phyloP scores from a whole-genome alignment of 2,329 filamentous ascomycete genomes.

The Orbilia oligospora region DNA sequence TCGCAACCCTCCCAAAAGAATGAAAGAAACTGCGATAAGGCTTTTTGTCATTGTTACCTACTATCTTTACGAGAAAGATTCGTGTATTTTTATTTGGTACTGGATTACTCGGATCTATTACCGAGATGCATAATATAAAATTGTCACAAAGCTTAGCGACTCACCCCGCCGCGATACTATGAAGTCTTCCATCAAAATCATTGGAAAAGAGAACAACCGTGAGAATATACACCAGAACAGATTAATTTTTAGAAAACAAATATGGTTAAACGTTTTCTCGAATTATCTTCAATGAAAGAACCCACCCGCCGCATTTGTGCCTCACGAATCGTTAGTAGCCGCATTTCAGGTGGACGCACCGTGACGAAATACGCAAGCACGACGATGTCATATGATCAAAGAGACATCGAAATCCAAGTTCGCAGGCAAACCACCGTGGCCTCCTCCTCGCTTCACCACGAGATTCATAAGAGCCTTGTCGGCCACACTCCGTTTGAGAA shows the following conservation, averaged over 20 bases:
- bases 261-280: constrained; percentile 6
- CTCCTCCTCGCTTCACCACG: background rate
- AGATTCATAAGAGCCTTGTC: constrained; percentile 27
- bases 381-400: constrained; percentile 12
- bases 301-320: constrained; percentile 30
- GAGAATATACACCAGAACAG: too few relatives aligned
- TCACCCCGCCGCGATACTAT: constrained; percentile 3
- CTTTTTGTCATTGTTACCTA: background rate
- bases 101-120: constrained; percentile 23
- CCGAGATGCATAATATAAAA: constrained; percentile 28
- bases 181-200: background rate
- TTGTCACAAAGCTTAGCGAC: constrained; percentile 24
- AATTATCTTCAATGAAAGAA: background rate
- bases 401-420: background rate
- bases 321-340: constrained; percentile 5
- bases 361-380: constrained; percentile 39
- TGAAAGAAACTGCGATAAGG: constrained; percentile 20
- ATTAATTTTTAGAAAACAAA: background rate
- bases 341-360: constrained; percentile 22
- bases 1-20: background rate
- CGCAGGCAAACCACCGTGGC: constrained; percentile 17
- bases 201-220: background rate
- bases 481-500: constrained; percentile 42
- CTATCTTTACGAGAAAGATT: constrained; percentile 58
- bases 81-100: constrained; percentile 58